Base-by-base conservation (phyloP, 192 early-diverging fungal genomes). In the Gorgonomyces haynaldii region DNA sequence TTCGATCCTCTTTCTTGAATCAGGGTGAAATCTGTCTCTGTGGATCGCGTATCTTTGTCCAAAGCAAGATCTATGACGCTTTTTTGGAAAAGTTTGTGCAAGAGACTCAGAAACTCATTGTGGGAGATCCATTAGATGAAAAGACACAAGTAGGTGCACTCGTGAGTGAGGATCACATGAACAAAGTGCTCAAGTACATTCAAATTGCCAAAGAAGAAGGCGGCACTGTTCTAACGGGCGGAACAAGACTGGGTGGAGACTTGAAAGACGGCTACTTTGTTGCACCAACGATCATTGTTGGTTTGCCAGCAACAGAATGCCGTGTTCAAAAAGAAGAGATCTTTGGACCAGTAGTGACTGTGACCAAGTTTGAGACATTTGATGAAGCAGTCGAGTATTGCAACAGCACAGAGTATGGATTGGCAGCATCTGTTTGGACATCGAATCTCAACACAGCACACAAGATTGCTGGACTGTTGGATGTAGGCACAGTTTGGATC, bases 261-360 rank as follows among this genome's bases (percentile, higher is more conserved):
- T 59, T 80, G 19, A 60, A 75, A 26, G 63, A 78, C 56, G 88
- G 86, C 0, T 88, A 74, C 67, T 91, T 70, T 58, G 73, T 91
- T 39, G 62, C 76, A 31, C 88, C 88, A 9, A 88, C 86, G 7
- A 66, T 91, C 30, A 82, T 87, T 57, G 70, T 76, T 2, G 70
- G 79, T 50, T 71, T 47, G 7, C 45, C 38, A 5, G 19, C 53
- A 51, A 32, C 32, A 28, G 22, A 43, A 17, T 35, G 20, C 22
- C 26, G 52, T 43, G 57, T 61, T 17, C 71, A 67, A 48, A 79
- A 75, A 45, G 84, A 91, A 42, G 85, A 91, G 62, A 84, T 88
- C 34, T 91, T 91, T 66, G 85, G 85, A n/a, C 88, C 86, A 4
- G 89, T 91, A 4, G 75, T 85, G 5, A 72, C 69, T 37, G 66